Percentiles rank a stretch among this genome's conserved stretches.
Conservation (phyloP, 192 early-diverging fungal genomes). For the Coemansia sp. region DNA sequence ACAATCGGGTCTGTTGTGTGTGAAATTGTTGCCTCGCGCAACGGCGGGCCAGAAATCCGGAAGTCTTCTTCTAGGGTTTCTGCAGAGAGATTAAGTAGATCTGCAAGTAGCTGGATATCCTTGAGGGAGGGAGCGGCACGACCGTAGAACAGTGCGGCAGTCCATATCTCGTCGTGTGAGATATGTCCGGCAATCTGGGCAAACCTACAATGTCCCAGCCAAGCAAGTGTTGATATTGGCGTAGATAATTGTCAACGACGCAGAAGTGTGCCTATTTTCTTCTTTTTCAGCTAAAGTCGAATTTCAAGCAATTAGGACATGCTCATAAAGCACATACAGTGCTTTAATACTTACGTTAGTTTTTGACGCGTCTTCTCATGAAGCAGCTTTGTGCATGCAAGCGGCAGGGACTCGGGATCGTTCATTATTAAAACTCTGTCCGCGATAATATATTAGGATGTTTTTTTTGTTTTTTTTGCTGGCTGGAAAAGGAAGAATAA, state of each 20-base stretch:
- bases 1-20: conserved; percentile 25
- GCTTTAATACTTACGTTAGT: conserved; percentile 28
- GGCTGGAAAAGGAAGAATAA: not conserved
- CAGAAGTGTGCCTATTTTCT: not conserved
- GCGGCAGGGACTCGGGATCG: conserved; percentile 24
- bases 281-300: not conserved
- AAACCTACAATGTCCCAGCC: conserved; percentile 44
- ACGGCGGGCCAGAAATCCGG: conserved; percentile 38
- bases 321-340: not conserved
- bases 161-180: conserved; percentile 65
- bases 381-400: conserved; percentile 42
- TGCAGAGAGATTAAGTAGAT: conserved; percentile 43
- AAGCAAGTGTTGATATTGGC: not conserved
- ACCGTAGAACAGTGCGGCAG: conserved; percentile 68
- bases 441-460: not conserved
- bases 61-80: conserved; percentile 51
- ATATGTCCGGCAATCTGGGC: conserved; percentile 58
- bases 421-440: conserved; percentile 13
- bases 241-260: not conserved
- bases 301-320: not conserved
- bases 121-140: conserved; percentile 57
- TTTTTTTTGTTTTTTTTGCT: no score
- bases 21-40: conserved; percentile 10
- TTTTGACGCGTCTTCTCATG: conserved; percentile 48
- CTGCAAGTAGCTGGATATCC: conserved; percentile 40